phyloP scores from a whole-genome alignment of 768 basidiomycete species.

The Rhizopogon sp. region DNA sequence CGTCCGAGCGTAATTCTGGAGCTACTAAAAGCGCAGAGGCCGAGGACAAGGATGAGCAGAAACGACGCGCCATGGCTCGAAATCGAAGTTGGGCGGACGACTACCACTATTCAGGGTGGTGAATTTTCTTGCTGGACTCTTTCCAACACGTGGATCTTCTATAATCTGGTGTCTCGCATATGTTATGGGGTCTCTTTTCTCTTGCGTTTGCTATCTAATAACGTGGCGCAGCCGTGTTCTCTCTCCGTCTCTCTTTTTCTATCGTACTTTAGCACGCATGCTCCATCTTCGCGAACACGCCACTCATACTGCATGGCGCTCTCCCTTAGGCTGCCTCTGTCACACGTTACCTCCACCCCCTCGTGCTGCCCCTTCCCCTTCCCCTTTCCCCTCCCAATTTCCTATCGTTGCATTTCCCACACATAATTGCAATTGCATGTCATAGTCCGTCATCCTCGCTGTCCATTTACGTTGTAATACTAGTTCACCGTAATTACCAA shows the following conservation, averaged over 20 bases:
- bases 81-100: constrained; percentile 69
- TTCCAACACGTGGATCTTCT: constrained; percentile 12
- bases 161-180: constrained; percentile 13
- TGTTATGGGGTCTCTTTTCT: constrained; percentile 14
- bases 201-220: constrained; percentile 5
- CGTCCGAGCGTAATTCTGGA: constrained; percentile 7
- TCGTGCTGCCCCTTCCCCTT: neutral
- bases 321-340: neutral
- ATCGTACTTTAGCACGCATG: constrained; percentile 14
- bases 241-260: constrained; percentile 10
- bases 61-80: constrained; percentile 44
- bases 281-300: neutral
- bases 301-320: neutral
- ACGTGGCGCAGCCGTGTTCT: constrained; percentile 2
- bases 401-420: constrained; percentile 3
- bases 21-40: constrained; percentile 14
- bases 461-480: constrained; percentile 29
- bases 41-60: constrained; percentile 37
- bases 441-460: constrained; percentile 9
- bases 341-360: neutral
- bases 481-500: constrained; percentile 22
- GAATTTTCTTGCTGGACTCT: constrained; percentile 3
- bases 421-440: constrained; percentile 2
- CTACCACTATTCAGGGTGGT: constrained; percentile 66
- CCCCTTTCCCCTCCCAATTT: neutral